These are phyloP conservation scores for Rutstroemia sp. DNA, from an alignment of 2,329 filamentous ascomycete genomes.

Conservation along the genomic window DNA sequence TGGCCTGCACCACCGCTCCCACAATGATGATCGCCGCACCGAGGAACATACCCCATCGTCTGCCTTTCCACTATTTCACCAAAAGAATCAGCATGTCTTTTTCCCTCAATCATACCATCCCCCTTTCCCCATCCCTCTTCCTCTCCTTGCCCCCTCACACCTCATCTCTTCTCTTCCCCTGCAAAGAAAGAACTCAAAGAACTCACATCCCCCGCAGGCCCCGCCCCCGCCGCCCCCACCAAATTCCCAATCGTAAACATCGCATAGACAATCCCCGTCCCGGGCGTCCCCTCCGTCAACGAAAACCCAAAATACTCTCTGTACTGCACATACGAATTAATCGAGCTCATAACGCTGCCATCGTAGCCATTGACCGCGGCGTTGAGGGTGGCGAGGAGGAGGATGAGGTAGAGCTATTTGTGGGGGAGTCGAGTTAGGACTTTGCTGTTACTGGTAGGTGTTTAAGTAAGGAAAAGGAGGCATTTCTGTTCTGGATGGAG, in stretches of 20 bases:
- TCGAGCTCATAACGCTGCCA: slow-evolving; percentile 41
- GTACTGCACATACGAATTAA: slow-evolving; percentile 40
- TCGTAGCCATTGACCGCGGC: slow-evolving; percentile 37
- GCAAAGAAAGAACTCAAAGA: neutral
- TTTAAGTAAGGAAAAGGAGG: neutral
- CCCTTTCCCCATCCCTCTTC: neutral
- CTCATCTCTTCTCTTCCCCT: too few species aligned
- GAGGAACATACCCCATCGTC: slow-evolving; percentile 16
- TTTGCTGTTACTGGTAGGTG: neutral
- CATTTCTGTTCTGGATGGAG: neutral
- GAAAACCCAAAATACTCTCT: slow-evolving; percentile 13
- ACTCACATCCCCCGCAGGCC: slow-evolving; percentile 6
- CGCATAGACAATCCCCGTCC: slow-evolving; percentile 17
- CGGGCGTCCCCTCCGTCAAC: slow-evolving; percentile 12
- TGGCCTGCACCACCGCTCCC: slow-evolving; percentile 19
- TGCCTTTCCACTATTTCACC: slow-evolving; percentile 1
- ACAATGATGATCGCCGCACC: slow-evolving; percentile 14
- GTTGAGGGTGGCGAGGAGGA: slow-evolving; percentile 16
- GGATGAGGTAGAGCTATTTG: slow-evolving; percentile 9
- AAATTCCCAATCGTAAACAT: slow-evolving; percentile 8
- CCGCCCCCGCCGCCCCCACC: slow-evolving; percentile 2
- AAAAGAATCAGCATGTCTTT: neutral
- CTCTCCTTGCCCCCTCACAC: neutral
- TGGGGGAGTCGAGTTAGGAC: neutral
- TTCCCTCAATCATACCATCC: too few species aligned